Conservation (phyloP, 75 land plant genomes). For the Ceratopteris richardii region DNA sequence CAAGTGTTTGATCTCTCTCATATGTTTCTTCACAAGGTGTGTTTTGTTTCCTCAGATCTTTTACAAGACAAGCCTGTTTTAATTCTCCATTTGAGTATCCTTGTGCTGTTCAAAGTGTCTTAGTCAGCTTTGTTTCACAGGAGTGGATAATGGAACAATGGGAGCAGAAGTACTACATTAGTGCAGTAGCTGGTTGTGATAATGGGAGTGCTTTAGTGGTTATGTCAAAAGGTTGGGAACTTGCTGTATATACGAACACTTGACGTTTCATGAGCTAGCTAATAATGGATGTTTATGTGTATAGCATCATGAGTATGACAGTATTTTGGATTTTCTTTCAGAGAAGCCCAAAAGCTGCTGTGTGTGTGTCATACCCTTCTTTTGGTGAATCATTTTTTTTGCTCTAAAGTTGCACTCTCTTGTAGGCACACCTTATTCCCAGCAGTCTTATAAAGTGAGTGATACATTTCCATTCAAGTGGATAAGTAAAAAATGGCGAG, state of each 20-base stretch:
- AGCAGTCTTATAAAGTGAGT: conserved; percentile 77
- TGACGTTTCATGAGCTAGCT: background rate
- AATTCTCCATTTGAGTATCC: background rate
- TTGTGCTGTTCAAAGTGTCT: no score
- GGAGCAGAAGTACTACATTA: conserved; percentile 70
- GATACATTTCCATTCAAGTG: conserved; percentile 73
- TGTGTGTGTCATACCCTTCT: no score
- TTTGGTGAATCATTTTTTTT: no score
- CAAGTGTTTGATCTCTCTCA: conserved; percentile 70
- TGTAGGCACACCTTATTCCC: conserved; percentile 52
- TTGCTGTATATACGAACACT: background rate
- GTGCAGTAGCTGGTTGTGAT: conserved; percentile 48
- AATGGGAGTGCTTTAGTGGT: conserved; percentile 70
- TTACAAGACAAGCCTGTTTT: background rate
- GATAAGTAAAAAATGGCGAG: conserved; percentile 74
- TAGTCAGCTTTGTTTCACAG: no score
- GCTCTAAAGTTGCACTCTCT: background rate
- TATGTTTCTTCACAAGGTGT: conserved; percentile 60
- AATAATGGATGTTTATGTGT: background rate
- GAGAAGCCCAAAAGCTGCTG: no score
- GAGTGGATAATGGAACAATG: conserved; percentile 82
- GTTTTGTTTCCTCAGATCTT: conserved; percentile 2
- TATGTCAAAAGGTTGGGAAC: conserved; percentile 57
- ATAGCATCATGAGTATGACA: no score
- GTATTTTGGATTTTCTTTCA: no score